These are phyloP conservation scores for Borovskyia barvae DNA, from an alignment of 208 protist species.

Conservation along the genomic window DNA sequence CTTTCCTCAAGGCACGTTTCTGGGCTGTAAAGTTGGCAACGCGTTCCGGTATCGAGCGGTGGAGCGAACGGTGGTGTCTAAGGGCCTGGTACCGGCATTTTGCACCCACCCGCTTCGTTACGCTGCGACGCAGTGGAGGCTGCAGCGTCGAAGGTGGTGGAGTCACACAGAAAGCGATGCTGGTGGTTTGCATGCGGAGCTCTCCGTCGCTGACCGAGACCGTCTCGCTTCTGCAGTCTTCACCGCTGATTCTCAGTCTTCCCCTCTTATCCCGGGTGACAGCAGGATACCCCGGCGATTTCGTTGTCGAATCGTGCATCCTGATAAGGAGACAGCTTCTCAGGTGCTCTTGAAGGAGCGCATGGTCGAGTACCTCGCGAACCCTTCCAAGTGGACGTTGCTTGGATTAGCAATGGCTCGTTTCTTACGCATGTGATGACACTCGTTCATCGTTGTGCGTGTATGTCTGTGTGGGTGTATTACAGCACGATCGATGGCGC, in stretches of 20 bases:
- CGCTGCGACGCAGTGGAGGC: slow-evolving; percentile 1
- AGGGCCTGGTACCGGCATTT: slow-evolving; percentile 17
- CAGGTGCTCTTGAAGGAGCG: slow-evolving; percentile 58
- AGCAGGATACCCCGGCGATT: too few species aligned
- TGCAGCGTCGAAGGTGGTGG: neutral
- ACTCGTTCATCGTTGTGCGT: too few species aligned
- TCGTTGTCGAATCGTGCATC: too few species aligned
- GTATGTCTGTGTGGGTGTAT: too few species aligned
- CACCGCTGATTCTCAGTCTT: neutral
- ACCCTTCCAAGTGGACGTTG: slow-evolving; percentile 45
- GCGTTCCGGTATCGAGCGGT: slow-evolving; percentile 66
- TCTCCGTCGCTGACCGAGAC: slow-evolving; percentile 7
- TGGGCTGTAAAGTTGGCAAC: slow-evolving; percentile 66
- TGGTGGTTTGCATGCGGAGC: slow-evolving; percentile 29
- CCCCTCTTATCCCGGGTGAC: neutral
- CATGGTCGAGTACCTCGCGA: slow-evolving; percentile 62
- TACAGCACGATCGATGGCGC: too few species aligned
- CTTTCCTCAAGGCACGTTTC: slow-evolving; percentile 70
- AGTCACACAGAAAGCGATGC: neutral
- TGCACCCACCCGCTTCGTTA: slow-evolving; percentile 28
- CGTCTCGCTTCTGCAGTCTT: neutral
- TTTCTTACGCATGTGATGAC: slow-evolving; percentile 43
- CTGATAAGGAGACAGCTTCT: slow-evolving; percentile 22
- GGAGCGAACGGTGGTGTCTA: slow-evolving; percentile 39
- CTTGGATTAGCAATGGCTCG: slow-evolving; percentile 40